Conservation (phyloP, 306 rosid genomes). For the Canavalia gladiata region DNA sequence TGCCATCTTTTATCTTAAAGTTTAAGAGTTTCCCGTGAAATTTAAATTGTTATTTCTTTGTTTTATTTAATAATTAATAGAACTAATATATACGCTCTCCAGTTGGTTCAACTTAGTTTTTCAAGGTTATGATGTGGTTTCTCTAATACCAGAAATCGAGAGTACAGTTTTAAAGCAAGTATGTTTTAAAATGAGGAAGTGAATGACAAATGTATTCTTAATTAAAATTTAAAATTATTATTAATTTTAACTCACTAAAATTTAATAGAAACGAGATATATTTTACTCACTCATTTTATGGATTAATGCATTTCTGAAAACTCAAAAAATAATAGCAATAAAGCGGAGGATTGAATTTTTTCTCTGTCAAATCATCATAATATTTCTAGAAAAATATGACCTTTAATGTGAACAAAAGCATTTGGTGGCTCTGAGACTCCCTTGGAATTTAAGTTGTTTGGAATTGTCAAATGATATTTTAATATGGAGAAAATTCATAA, state of each 20-base stretch:
- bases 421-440: neutral
- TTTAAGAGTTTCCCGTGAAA: too few species aligned
- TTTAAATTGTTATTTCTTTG: too few species aligned
- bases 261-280: neutral
- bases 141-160: neutral
- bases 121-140: too few species aligned
- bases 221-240: neutral
- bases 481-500: neutral
- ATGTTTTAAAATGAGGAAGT: too few species aligned
- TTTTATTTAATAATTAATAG: too few species aligned
- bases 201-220: too few species aligned
- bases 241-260: neutral
- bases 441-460: conserved; percentile 6
- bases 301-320: neutral
- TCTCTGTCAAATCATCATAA: neutral
- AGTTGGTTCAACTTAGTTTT: too few species aligned
- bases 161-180: neutral
- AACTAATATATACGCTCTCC: too few species aligned
- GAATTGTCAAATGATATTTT: neutral
- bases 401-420: neutral
- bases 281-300: neutral
- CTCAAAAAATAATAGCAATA: neutral
- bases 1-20: too few species aligned
- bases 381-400: neutral
- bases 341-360: neutral